Evolutionary conservation across 2,329 filamentous ascomycete species (phyloP), one percentile per base, ranked within the genome.

Genomic region (Epichloe bromicola): DNA sequence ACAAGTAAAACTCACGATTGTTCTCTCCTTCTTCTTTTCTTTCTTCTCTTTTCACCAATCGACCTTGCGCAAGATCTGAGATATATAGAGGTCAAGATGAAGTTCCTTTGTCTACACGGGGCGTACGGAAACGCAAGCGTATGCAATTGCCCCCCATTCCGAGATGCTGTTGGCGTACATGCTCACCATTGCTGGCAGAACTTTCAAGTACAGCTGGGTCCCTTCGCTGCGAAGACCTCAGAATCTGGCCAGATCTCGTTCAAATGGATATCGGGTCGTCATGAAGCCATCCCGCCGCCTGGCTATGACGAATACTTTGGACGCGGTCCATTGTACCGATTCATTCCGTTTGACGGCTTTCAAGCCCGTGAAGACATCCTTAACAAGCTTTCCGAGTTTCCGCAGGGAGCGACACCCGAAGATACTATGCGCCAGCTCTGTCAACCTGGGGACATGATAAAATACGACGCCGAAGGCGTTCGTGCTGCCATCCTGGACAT

Each of bases 251-350:
- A 47, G 11, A 46, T 55, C 11, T 52, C 55, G 14, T 76, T 79
- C 53, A 68, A 72, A 56, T 79, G 75, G 62, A 71, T 74, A 51
- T 65, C 79, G 46, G 76, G 74, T 3, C 71, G 70, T 15, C 72
- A 74, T 57, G 66, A 70, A 43, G 74, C 73, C 2, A 63, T 66
- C 1, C 75, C 76, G 4, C 76, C 76, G 0, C 61, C 70, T 17
- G 76, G 76, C 0, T 80, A 78, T 52, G 74, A 76, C 51, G 70
- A 76, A 45, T 80, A 76, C 61, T 80, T 80, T 59, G 77, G 77
- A 14, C 67, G 69, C 5, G 72, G 73, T 0, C 77, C 76, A 7
- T 73, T 78, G 56, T 79, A 70, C 61, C 72, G 76, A 33, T 79
- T 79, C 62, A 75, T 79, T 52, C 68, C 73, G 34, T 68, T 68